Evolutionary conservation across 1,284 basidiomycete genomes (phyloP), one percentile per base, ranked within the genome.

Genomic region (Leucocoprinus gongylophorus): DNA sequence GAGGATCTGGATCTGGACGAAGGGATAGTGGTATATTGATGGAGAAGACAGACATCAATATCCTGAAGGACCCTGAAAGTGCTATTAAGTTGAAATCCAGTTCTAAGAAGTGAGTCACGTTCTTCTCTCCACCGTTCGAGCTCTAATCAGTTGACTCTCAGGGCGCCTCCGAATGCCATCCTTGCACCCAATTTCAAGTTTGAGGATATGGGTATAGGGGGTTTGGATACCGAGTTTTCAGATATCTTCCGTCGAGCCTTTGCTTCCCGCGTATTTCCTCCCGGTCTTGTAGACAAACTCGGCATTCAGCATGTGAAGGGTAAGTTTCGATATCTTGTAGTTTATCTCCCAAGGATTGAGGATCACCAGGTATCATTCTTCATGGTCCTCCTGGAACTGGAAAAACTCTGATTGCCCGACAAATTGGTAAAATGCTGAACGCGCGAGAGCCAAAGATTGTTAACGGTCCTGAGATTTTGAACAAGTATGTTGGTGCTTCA

Each of bases 371-470:
- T 77, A 94, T 99, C 56, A 79, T 99, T 45, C 80, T 99, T 1
- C 91, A 89, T 60, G 97, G 97, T 18, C 97, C 97, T 49, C 97
- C 97, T 1, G 95, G 97, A 64, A 99, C 97, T 8, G 97, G 97
- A 58, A 99, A 99, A 74, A 99, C 97, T 2, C 77, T 99, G 33
- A 93, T 99, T 76, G 97, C 97, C 4, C 79, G 97, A 42, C 97
- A 99, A 74, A 99, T 99, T 57, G 97, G 97, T 20, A 98, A 97
- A 71, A 99, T 99, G 94, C 78, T 99, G 56, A 99, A 99, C 63
- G 95, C 97, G 2, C 78, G 91, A 55, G 97, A 99, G 69, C 97
- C 97, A 26, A 99, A 99, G 71, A 83, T 99, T 54, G 97, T 99
- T 56, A 99, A 99, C 66, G 97, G 97, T 54, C 97, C 97, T 12